Conservation (phyloP, 129 eudicot genomes). For the Lactuca sativa region DNA sequence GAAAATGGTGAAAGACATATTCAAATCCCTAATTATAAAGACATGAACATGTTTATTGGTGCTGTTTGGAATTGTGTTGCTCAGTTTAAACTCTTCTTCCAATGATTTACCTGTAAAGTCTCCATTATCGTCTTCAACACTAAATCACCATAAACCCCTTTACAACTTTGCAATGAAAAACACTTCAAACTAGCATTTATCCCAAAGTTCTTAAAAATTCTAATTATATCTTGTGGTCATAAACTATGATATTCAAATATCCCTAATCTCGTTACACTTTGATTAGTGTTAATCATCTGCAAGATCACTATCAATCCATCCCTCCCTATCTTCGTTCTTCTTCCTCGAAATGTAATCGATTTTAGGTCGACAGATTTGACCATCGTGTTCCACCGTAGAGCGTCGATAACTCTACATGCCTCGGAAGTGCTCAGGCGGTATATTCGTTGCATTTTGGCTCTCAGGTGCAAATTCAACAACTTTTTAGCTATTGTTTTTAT, state of each 20-base stretch:
- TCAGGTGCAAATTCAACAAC: conserved; percentile 80
- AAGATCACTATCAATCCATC: conserved; percentile 64
- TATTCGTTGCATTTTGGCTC: conserved; percentile 52
- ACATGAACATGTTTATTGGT: too few species aligned
- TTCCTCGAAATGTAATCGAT: conserved; percentile 72
- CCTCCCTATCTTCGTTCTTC: conserved; percentile 63
- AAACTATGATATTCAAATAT: conserved; percentile 68
- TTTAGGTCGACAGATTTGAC: conserved; percentile 71
- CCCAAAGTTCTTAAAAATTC: conserved; percentile 61
- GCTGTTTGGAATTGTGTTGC: too few species aligned
- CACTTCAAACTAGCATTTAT: conserved; percentile 59
- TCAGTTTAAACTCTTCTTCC: conserved; percentile 89
- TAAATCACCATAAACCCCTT: conserved; percentile 79
- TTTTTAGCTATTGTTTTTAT: conserved; percentile 42
- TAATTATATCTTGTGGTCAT: conserved; percentile 54
- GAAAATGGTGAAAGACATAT: too few species aligned
- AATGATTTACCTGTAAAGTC: conserved; percentile 78
- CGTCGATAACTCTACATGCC: conserved; percentile 64
- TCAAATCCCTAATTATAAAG: too few species aligned
- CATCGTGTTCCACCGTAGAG: conserved; percentile 71
- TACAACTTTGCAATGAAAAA: conserved; percentile 81
- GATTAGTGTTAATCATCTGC: conserved; percentile 66
- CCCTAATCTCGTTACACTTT: conserved; percentile 57
- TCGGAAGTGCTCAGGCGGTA: conserved; percentile 58
- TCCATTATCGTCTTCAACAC: conserved; percentile 60